These are phyloP conservation scores for Parmales sp. DNA, from an alignment of 108 stramenopile species.

Conservation along the genomic window DNA sequence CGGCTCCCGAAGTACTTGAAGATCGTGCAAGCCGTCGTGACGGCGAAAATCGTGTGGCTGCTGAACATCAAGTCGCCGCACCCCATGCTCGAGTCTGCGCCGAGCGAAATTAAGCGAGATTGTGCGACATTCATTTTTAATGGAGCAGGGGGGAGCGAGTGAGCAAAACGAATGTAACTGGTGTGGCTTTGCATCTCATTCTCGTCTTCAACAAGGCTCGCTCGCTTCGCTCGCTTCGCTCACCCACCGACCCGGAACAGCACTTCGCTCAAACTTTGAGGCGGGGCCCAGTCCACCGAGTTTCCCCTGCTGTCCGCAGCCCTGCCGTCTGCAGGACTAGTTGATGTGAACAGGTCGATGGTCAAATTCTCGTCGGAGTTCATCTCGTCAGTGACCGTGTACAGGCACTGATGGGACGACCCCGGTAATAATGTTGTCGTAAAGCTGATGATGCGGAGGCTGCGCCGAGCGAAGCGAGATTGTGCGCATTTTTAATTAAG, in stretches of 20 bases:
- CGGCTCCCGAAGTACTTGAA: constrained; percentile 22
- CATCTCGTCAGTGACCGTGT: constrained; percentile 24
- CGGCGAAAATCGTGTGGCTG: constrained; percentile 27
- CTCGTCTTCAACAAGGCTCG: background rate
- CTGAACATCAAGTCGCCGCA: constrained; percentile 35
- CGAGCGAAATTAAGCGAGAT: background rate
- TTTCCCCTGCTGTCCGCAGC: background rate
- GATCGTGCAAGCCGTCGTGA: constrained; percentile 17
- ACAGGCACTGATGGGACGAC: constrained; percentile 25
- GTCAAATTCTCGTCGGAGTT: constrained; percentile 13
- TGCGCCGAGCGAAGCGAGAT: too few relatives aligned
- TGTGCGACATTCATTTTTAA: too few relatives aligned
- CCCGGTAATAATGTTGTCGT: constrained; percentile 25
- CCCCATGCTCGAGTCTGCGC: constrained; percentile 16
- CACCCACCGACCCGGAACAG: constrained; percentile 18
- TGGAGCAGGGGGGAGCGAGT: too few relatives aligned
- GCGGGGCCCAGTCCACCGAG: constrained; percentile 21
- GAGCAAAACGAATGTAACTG: too few relatives aligned
- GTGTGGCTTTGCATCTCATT: too few relatives aligned
- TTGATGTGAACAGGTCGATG: background rate
- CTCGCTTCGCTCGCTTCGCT: background rate
- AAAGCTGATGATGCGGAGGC: constrained; percentile 19
- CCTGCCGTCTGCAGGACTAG: too few relatives aligned
- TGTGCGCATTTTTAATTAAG: too few relatives aligned
- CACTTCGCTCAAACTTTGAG: constrained; percentile 7